Conservation (phyloP, 2,329 filamentous ascomycete species). For the Pseudogymnoascus destructans region DNA sequence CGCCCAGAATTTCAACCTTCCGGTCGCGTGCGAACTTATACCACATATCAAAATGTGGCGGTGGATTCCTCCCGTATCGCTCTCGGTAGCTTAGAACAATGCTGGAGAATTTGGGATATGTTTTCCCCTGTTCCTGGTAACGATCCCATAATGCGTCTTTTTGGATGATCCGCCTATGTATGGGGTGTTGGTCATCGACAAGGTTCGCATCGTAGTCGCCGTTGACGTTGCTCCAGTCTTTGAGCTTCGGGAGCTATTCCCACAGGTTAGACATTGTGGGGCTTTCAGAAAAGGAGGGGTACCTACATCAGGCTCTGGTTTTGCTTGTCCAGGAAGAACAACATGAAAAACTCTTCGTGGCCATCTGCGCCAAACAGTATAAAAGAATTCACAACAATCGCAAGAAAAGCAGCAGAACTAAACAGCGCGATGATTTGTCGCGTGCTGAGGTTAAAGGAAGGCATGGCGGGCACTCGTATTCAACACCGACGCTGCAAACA, state of each 20-base stretch:
- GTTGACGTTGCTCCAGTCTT: constrained; percentile 19
- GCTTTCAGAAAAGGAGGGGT: constrained; percentile 14
- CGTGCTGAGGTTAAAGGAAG: constrained; percentile 18
- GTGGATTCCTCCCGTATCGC: constrained; percentile 45
- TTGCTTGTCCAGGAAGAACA: constrained; percentile 16
- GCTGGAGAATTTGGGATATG: constrained; percentile 35
- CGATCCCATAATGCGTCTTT: constrained; percentile 20
- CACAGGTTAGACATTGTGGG: neutral
- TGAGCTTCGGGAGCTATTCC: constrained; percentile 19
- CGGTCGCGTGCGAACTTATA: constrained; percentile 38
- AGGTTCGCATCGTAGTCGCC: constrained; percentile 19
- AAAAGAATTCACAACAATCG: constrained; percentile 22
- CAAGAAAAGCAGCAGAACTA: constrained; percentile 15
- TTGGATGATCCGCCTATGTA: constrained; percentile 10
- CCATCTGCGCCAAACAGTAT: constrained; percentile 21
- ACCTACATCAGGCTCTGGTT: constrained; percentile 11
- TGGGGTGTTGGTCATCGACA: constrained; percentile 24
- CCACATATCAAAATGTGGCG: constrained; percentile 51
- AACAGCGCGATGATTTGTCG: constrained; percentile 20
- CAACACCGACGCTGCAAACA: neutral
- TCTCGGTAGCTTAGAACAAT: constrained; percentile 43
- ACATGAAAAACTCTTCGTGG: constrained; percentile 19
- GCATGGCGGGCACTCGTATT: constrained; percentile 14
- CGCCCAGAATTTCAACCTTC: constrained; percentile 45
- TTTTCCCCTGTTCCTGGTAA: constrained; percentile 18